Evolutionary conservation across 192 early-diverging fungal species (phyloP).

Genomic region (Chytriomyces sp.): DNA sequence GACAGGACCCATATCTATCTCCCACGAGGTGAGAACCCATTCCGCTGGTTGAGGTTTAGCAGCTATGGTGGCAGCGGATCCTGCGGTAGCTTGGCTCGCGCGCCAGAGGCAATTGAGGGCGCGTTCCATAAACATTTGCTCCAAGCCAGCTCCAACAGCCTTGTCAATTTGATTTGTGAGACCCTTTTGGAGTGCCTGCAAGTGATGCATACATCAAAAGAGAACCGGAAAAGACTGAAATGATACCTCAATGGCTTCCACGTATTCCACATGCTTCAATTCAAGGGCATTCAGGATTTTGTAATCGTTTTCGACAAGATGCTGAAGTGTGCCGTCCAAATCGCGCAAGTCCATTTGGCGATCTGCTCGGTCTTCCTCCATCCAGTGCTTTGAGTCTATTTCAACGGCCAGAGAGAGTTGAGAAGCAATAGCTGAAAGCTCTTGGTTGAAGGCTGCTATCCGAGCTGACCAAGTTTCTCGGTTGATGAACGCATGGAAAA

Average conservation of each 20-base stretch:
- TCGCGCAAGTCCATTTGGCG: conserved; percentile 29
- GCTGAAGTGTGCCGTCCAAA: conserved; percentile 32
- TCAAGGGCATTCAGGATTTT: conserved; percentile 36
- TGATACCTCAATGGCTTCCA: conserved; percentile 36
- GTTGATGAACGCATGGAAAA: conserved; percentile 29
- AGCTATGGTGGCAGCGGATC: neutral
- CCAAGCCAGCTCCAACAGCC: conserved; percentile 17
- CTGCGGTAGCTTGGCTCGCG: conserved; percentile 16
- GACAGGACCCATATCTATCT: conserved; percentile 36
- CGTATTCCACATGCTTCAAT: conserved; percentile 34
- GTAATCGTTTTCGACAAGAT: conserved; percentile 39
- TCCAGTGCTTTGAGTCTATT: conserved; percentile 26
- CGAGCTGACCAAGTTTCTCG: neutral
- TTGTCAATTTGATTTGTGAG: conserved; percentile 21
- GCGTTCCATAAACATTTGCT: conserved; percentile 33
- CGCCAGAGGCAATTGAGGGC: conserved; percentile 24
- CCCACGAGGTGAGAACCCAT: conserved; percentile 40
- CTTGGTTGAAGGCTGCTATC: conserved; percentile 19
- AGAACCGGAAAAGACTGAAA: conserved; percentile 5
- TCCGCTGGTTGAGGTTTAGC: conserved; percentile 2
- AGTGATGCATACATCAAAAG: neutral
- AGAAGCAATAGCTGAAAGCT: conserved; percentile 17
- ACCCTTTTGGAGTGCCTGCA: conserved; percentile 34
- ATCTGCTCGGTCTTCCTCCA: conserved; percentile 36
- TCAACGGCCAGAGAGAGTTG: conserved; percentile 6